Base-by-base conservation (phyloP, 331 rosid species). In the Phaseolus coccineus region DNA sequence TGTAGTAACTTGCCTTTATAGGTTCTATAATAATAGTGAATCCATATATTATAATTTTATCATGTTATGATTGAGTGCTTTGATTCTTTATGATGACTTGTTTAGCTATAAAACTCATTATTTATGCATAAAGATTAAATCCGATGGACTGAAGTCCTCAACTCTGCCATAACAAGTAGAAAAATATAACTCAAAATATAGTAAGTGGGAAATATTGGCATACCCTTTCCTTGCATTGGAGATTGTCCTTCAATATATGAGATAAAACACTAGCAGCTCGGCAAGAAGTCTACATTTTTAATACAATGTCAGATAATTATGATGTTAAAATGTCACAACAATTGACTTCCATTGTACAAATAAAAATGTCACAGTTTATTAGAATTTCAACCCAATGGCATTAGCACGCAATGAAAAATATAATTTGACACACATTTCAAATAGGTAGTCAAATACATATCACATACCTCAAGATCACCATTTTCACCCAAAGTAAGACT, bases 181-280 rank as follows among this genome's bases (percentile, higher is more conserved):
- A 47, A 16, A 78, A 72, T 62, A 44, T 78, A 83, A 59, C 57
- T 73, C 63, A 73, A 52, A 62, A 63, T 55, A 19, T 68, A 73
- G 16, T 40, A 76, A 66, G 62, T 73, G 30, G 24, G 33, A 69
- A 67, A 25, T 59, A 65, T 53, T 64, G 33, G 73, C 89, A 71
- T 92, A 95, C 97, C 98, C 85, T 90, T 89, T 93, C 98, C 87
- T 95, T 95, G 97, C 98, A 89, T 69, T 85, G 91, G 82, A 74
- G 84, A 83, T 95, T 88, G 85, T 90, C 96, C 85, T 91, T 89
- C 82, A 95, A 84, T 78, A 93, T 86, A 87, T 93, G 94, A 55
- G 99, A 87, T 70, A 95, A 97, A 85, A 95, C 96, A 79, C 96
- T 90, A 51, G 98, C 96, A 50, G 98, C 99, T 88, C 99, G 90